A percentile compares a stretch with the other conserved stretches of the same genome.
Evolutionary conservation across 192 early-diverging fungal genomes (phyloP).

Genomic region (Tieghemiomyces parasiticus): DNA sequence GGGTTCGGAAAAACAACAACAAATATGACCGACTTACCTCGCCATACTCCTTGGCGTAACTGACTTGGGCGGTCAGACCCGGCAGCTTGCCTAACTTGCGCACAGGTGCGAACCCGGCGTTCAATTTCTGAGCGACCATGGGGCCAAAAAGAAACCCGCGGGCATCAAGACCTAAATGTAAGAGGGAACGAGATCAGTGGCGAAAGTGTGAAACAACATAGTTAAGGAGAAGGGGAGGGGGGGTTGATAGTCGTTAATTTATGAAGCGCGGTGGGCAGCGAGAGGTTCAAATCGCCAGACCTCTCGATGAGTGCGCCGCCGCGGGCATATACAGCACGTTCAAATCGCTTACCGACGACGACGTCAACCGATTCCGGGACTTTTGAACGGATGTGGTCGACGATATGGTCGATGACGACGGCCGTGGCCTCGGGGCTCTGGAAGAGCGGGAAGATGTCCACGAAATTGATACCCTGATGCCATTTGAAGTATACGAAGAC

Average conservation of each 20-base stretch:
- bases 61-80: conserved; percentile 46
- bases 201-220: too few species aligned
- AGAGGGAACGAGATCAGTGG: too few species aligned
- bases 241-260: too few species aligned
- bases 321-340: too few species aligned
- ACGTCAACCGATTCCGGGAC: conserved; percentile 60
- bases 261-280: too few species aligned
- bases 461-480: conserved; percentile 85
- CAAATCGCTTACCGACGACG: conserved; percentile 88
- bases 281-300: too few species aligned
- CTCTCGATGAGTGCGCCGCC: too few species aligned
- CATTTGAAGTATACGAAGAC: background rate
- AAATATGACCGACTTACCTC: conserved; percentile 24
- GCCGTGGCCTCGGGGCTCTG: conserved; percentile 87
- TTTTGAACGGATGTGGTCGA: conserved; percentile 53
- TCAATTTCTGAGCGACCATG: conserved; percentile 72
- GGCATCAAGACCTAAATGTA: conserved; percentile 81
- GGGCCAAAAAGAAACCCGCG: conserved; percentile 97
- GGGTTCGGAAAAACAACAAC: background rate
- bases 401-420: conserved; percentile 73
- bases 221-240: too few species aligned
- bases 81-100: conserved; percentile 96
- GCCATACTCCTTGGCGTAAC: conserved; percentile 94
- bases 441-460: conserved; percentile 95
- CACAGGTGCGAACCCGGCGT: conserved; percentile 84